These are phyloP conservation scores for Pleurostoma richardsiae DNA, from an alignment of 2,329 filamentous ascomycete species.

Conservation along the genomic window DNA sequence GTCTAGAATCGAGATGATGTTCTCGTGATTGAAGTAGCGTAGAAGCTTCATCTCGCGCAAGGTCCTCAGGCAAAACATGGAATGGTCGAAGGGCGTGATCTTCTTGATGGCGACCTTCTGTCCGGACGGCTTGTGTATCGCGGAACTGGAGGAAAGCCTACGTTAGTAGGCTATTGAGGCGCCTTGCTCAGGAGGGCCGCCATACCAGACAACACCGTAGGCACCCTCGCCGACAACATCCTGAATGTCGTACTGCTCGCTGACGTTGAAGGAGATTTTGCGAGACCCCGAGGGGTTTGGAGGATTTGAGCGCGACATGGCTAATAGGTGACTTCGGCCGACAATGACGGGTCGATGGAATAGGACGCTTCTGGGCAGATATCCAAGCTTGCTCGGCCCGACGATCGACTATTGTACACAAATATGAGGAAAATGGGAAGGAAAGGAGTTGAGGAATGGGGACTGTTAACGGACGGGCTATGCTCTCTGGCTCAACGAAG, in stretches of 20 bases:
- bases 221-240: slow-evolving; percentile 98
- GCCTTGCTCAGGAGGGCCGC: slow-evolving; percentile 9
- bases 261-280: slow-evolving; percentile 99
- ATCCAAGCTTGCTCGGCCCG: too few relatives aligned
- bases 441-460: too few relatives aligned
- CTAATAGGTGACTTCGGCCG: slow-evolving; percentile 3
- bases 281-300: slow-evolving; percentile 61
- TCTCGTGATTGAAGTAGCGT: slow-evolving; percentile 99
- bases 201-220: slow-evolving; percentile 96
- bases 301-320: slow-evolving; percentile 53
- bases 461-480: too few relatives aligned
- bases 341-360: too few relatives aligned
- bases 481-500: too few relatives aligned
- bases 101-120: slow-evolving; percentile 99
- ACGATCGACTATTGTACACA: too few relatives aligned
- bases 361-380: too few relatives aligned
- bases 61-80: slow-evolving; percentile 96
- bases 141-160: slow-evolving; percentile 58
- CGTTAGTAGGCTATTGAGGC: too few relatives aligned
- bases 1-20: slow-evolving; percentile 98
- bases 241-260: slow-evolving; percentile 98
- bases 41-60: slow-evolving; percentile 98
- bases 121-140: slow-evolving; percentile 93
- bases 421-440: too few relatives aligned
- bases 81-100: slow-evolving; percentile 98